A percentile compares a stretch with the other conserved stretches of the same genome.
Conservation (phyloP, 163 green algal genomes). For the Scenedesmus sp. region DNA sequence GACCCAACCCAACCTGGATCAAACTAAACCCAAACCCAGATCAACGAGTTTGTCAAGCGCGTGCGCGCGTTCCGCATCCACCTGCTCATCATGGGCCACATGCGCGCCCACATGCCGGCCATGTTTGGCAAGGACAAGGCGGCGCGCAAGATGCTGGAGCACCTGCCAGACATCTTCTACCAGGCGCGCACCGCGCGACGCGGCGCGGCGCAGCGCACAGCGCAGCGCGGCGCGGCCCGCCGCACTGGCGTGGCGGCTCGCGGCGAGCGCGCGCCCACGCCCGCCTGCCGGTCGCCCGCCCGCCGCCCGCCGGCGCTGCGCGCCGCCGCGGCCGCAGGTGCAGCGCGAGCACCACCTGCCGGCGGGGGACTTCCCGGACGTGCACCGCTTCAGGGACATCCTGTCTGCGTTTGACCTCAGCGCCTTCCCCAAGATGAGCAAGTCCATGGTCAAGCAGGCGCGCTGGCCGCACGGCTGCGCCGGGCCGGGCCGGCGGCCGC, state of each 20-base stretch:
- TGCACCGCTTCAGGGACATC: constrained; percentile 85
- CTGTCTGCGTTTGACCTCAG: constrained; percentile 83
- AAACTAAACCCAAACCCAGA: no score
- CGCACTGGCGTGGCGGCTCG: no score
- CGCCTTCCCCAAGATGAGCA: constrained; percentile 88
- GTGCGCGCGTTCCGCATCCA: constrained; percentile 92
- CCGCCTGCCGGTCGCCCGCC: no score
- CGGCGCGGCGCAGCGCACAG: no score
- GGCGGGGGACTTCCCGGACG: constrained; percentile 93
- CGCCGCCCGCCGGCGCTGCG: not conserved
- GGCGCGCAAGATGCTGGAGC: constrained; percentile 76
- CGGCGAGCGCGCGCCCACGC: no score
- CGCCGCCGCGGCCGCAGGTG: no score
- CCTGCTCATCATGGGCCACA: constrained; percentile 90
- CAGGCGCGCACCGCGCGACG: constrained; percentile 42
- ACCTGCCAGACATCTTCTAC: constrained; percentile 80
- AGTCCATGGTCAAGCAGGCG: constrained; percentile 72
- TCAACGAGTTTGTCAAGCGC: constrained; percentile 99
- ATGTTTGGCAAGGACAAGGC: constrained; percentile 92
- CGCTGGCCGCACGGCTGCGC: no score
- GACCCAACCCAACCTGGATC: no score
- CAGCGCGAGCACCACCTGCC: constrained; percentile 93
- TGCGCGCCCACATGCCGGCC: constrained; percentile 91
- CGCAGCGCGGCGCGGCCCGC: no score
- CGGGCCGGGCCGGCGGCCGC: not conserved